These are phyloP conservation scores for Coniella lustricola DNA, from an alignment of 2,329 filamentous ascomycete genomes.

Conservation along the genomic window DNA sequence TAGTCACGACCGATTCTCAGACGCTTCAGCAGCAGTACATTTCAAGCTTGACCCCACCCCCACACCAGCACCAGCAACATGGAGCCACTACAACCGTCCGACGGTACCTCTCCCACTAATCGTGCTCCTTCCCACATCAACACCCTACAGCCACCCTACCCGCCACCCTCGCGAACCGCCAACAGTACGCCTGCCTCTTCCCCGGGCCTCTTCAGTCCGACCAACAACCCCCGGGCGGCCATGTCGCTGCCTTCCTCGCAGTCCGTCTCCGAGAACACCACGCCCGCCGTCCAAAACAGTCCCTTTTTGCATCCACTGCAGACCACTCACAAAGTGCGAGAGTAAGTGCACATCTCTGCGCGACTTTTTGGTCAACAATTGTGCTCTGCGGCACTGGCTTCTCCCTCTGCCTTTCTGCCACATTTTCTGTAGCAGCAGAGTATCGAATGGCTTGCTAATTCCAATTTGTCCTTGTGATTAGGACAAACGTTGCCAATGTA, in stretches of 20 bases:
- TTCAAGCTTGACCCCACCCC: conserved; percentile 4
- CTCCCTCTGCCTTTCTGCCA: background rate
- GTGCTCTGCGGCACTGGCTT: too few species aligned
- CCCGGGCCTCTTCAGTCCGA: conserved; percentile 54
- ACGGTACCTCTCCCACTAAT: conserved; percentile 4
- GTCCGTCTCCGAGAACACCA: conserved; percentile 46
- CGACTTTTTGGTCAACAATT: background rate
- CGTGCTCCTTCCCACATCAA: conserved; percentile 26
- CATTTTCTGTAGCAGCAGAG: background rate
- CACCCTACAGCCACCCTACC: conserved; percentile 29
- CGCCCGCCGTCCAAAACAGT: conserved; percentile 44
- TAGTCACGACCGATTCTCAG: background rate
- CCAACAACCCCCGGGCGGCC: conserved; percentile 32
- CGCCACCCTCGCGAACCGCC: conserved; percentile 40
- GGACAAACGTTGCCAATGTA: conserved; percentile 84
- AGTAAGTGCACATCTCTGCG: conserved; percentile 47
- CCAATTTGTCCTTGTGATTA: conserved; percentile 26
- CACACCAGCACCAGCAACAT: conserved; percentile 20
- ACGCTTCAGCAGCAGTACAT: conserved; percentile 4
- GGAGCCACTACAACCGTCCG: conserved; percentile 24
- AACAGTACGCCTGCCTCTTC: conserved; percentile 54
- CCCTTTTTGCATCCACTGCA: conserved; percentile 66
- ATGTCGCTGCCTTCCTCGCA: conserved; percentile 30
- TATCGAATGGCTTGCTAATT: background rate
- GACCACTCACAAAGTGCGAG: conserved; percentile 61